Percentiles rank a stretch among this genome's conserved stretches.
Evolutionary conservation across 2,329 filamentous ascomycete species (phyloP).

Genomic region (Gremmenia infestans): DNA sequence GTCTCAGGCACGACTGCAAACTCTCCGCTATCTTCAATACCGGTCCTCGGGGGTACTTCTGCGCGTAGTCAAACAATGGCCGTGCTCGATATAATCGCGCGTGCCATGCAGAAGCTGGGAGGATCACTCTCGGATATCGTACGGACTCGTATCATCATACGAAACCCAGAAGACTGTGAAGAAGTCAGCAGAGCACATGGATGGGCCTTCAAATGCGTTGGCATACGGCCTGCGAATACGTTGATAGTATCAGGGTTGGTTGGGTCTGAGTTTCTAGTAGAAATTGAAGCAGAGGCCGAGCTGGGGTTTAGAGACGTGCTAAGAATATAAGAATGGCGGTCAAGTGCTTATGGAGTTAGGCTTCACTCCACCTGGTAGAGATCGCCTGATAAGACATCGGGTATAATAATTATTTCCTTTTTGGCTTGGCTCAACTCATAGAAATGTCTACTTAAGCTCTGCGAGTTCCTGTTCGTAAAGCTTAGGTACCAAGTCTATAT

Average conservation of each 20-base stretch:
- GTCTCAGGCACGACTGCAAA: slow-evolving; percentile 34
- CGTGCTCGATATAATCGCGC: slow-evolving; percentile 28
- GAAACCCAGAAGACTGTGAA: slow-evolving; percentile 23
- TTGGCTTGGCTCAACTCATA: too few species aligned
- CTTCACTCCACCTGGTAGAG: too few species aligned
- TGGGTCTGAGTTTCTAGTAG: slow-evolving; percentile 15
- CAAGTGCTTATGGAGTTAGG: too few species aligned
- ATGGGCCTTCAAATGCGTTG: slow-evolving; percentile 27
- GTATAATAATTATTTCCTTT: too few species aligned
- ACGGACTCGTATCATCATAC: slow-evolving; percentile 28
- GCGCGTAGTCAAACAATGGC: slow-evolving; percentile 26
- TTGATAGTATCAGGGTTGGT: slow-evolving; percentile 14
- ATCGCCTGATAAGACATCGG: too few species aligned
- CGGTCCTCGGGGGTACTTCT: slow-evolving; percentile 16
- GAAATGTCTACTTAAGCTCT: too few species aligned
- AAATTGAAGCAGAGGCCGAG: slow-evolving; percentile 20
- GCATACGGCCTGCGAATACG: slow-evolving; percentile 18
- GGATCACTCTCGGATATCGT: slow-evolving; percentile 26
- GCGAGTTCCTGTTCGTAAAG: too few species aligned
- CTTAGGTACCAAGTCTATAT: too few species aligned
- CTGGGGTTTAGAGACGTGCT: slow-evolving; percentile 6
- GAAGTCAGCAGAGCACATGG: slow-evolving; percentile 28
- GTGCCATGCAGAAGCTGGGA: slow-evolving; percentile 26
- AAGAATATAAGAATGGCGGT: not conserved
- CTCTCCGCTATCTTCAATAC: slow-evolving; percentile 12